Evolutionary conservation across 2,329 filamentous ascomycete species (phyloP), one percentile per base, ranked within the genome.

Genomic region (Aspergillus ibericus): DNA sequence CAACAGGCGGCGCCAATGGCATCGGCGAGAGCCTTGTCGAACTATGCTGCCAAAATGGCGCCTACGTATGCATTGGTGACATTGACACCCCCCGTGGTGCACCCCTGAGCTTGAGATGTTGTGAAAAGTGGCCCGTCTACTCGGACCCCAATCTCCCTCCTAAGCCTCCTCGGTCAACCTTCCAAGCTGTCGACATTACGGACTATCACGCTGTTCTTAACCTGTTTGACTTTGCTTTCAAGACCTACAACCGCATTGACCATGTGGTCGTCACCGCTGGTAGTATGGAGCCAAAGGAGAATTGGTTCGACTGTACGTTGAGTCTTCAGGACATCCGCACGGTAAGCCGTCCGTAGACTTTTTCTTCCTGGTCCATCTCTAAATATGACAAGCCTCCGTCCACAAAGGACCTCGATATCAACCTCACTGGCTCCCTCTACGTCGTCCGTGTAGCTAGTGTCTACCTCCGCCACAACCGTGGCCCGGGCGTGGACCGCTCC

Each of bases 361-460:
- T 4, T 18, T n/a, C 44, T 8, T 36, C 32, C 16, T 6, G 5
- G 2, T 13, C 3, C 3, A 9, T 6, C 29, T 9, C 13, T 34
- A 13, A 25, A 4, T 51, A 44, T 16, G 9, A 7, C 15, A 38
- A 75, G 64, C 70, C 69, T 1, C 66, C 69, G 1, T 70, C 72
- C 3, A 66, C 73, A 53, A 75, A 74, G 59, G 72, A 77, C 4
- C 66, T 83, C 12, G 77, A 82, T 38, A 76, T 83, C 55, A 82
- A 83, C 60, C 69, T 83, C 5, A 70, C 74, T 5, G 81, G 79
- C 8, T 76, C 76, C 1, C 63, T 83, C 20, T 77, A 78, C 46
- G 81, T 83, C 59, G 73, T 77, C 4, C 72, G 81, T 1, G 76
- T 84, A 12, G 82, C 82, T 1, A 72, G 77, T 16, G 81, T 80